A percentile compares a stretch with the other conserved stretches of the same genome.
Conservation (phyloP, 139 green algal species). For the Parachlorella kessleri region DNA sequence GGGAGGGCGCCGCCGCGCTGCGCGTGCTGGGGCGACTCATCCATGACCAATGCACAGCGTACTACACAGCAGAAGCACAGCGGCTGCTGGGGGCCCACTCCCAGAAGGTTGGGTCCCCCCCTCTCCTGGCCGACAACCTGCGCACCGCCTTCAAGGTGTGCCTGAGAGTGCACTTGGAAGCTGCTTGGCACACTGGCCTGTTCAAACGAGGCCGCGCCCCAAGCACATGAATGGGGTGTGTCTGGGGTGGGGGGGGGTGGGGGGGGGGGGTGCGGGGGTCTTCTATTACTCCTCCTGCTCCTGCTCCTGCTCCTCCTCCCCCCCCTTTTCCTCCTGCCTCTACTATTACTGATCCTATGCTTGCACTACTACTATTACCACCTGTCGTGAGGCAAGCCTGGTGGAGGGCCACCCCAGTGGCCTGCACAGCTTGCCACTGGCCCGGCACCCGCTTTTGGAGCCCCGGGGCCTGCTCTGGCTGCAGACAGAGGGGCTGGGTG, state of each 20-base stretch:
- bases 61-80: slow-evolving; percentile 57
- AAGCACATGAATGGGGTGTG: too few species aligned
- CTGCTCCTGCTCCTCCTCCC: slow-evolving; percentile 41
- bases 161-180: too few species aligned
- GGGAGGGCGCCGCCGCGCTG: slow-evolving; percentile 19
- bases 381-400: too few species aligned
- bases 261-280: too few species aligned
- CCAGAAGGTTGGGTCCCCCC: slow-evolving; percentile 24
- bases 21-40: slow-evolving; percentile 39
- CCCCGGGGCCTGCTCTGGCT: too few species aligned
- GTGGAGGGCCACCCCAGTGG: too few species aligned
- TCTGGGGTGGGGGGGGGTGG: too few species aligned
- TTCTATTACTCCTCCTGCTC: background rate
- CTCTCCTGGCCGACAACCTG: slow-evolving; percentile 37
- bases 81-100: slow-evolving; percentile 42
- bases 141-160: slow-evolving; percentile 63
- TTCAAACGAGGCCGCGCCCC: too few species aligned
- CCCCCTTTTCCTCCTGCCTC: slow-evolving; percentile 49
- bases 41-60: slow-evolving; percentile 45
- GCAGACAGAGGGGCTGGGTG: too few species aligned
- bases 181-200: too few species aligned
- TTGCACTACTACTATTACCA: background rate
- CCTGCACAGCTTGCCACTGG: too few species aligned
- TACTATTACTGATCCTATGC: background rate
- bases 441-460: too few species aligned